Evolutionary conservation across 192 early-diverging fungal species (phyloP).

Genomic region (Rhizoclosmatium sp.): DNA sequence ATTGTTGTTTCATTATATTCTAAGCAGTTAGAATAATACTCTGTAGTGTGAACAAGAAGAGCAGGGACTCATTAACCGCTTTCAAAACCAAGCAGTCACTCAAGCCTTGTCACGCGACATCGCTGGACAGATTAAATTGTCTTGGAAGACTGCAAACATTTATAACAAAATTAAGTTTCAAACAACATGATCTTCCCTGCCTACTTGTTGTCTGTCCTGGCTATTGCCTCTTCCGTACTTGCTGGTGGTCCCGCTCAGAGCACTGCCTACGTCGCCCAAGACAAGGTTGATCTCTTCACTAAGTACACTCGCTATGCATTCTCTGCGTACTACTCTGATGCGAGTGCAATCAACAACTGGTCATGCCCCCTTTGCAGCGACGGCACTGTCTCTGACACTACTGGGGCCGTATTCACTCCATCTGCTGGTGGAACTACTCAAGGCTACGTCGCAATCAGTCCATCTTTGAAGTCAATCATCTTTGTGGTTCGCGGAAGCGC

Average conservation of each 20-base stretch:
- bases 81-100: too few relatives aligned
- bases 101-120: too few relatives aligned
- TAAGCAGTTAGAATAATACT: too few relatives aligned
- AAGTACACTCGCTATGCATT: constrained; percentile 1
- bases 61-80: too few relatives aligned
- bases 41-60: too few relatives aligned
- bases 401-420: not conserved
- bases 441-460: constrained; percentile 43
- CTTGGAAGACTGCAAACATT: too few relatives aligned
- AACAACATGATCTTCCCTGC: not conserved
- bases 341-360: not conserved
- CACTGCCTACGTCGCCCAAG: not conserved
- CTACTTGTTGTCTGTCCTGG: not conserved
- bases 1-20: too few relatives aligned
- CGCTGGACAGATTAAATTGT: too few relatives aligned
- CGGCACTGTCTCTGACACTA: not conserved
- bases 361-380: not conserved
- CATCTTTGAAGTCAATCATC: constrained; percentile 36
- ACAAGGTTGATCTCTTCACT: not conserved
- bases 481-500: constrained; percentile 44
- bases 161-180: not conserved
- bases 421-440: not conserved
- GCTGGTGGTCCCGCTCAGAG: not conserved
- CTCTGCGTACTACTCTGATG: not conserved
- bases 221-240: not conserved